These are phyloP conservation scores for Sutorius eximius DNA, from an alignment of 1,284 basidiomycete species.

Conservation along the genomic window DNA sequence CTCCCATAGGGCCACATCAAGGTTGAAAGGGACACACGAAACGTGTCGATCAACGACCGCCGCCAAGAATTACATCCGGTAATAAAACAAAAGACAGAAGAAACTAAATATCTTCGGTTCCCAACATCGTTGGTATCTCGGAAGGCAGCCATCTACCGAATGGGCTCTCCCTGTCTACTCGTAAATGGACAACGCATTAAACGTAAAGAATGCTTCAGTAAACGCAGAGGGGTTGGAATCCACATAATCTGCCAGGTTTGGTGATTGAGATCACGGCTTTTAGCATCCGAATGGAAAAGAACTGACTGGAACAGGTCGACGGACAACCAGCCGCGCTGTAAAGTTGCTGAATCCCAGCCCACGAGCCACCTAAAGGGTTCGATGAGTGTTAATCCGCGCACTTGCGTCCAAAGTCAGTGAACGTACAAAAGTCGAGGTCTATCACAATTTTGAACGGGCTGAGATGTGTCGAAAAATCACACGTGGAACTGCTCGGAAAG, in stretches of 20 bases:
- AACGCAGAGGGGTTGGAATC: constrained; percentile 19
- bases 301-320: constrained; percentile 35
- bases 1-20: background rate
- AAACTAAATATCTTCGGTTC: background rate
- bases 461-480: constrained; percentile 22
- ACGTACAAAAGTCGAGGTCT: constrained; percentile 27
- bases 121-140: background rate
- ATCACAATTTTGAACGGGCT: constrained; percentile 25
- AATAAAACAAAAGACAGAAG: background rate
- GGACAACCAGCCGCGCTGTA: constrained; percentile 37
- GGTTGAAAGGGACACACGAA: background rate
- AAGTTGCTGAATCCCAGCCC: constrained; percentile 37
- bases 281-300: background rate
- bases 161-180: constrained; percentile 8
- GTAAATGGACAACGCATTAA: constrained; percentile 20
- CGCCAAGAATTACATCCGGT: background rate
- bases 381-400: background rate
- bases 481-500: constrained; percentile 20
- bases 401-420: background rate
- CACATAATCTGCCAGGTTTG: constrained; percentile 9
- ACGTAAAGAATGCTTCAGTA: constrained; percentile 22
- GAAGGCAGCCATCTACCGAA: background rate
- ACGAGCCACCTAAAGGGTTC: constrained; percentile 37
- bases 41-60: background rate
- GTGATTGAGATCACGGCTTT: background rate